Percentiles rank a stretch among this genome's conserved stretches.
These are phyloP conservation scores for Alectoria sarmentosa DNA, from an alignment of 495 filamentous ascomycete genomes.

Conservation along the genomic window DNA sequence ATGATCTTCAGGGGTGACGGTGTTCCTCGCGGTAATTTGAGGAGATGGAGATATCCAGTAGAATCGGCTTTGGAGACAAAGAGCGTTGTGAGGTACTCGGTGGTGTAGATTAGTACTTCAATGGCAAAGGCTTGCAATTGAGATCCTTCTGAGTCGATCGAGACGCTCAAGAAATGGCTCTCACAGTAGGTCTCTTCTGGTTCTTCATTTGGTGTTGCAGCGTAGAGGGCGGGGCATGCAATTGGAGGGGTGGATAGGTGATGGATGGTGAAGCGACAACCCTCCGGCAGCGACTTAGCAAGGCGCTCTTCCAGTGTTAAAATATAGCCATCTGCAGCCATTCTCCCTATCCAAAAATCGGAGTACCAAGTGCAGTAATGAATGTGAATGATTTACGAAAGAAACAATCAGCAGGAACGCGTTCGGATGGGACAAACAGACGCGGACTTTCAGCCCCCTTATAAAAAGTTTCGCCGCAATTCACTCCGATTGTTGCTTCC, in stretches of 20 bases:
- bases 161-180: slow-evolving; percentile 76
- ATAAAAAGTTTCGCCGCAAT: slow-evolving; percentile 6
- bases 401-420: not conserved
- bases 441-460: slow-evolving; percentile 2
- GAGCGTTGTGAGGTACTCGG: slow-evolving; percentile 69
- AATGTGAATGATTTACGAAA: not conserved
- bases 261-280: slow-evolving; percentile 63
- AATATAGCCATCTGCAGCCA: not conserved
- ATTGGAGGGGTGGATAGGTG: slow-evolving; percentile 84
- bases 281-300: slow-evolving; percentile 63
- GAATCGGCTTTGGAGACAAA: slow-evolving; percentile 98
- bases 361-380: not conserved
- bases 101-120: slow-evolving; percentile 60
- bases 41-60: slow-evolving; percentile 72
- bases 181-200: slow-evolving; percentile 76
- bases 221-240: slow-evolving; percentile 63
- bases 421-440: not conserved
- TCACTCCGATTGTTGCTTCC: not conserved
- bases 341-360: not conserved
- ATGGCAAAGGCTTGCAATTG: slow-evolving; percentile 58
- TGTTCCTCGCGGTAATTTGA: slow-evolving; percentile 50
- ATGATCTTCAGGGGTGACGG: slow-evolving; percentile 69
- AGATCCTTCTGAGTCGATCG: slow-evolving; percentile 42
- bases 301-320: slow-evolving; percentile 33
- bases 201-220: slow-evolving; percentile 61